Base-by-base conservation (phyloP, 371 early-diverging fungal genomes). In the Paraphysoderma sedebokerense region DNA sequence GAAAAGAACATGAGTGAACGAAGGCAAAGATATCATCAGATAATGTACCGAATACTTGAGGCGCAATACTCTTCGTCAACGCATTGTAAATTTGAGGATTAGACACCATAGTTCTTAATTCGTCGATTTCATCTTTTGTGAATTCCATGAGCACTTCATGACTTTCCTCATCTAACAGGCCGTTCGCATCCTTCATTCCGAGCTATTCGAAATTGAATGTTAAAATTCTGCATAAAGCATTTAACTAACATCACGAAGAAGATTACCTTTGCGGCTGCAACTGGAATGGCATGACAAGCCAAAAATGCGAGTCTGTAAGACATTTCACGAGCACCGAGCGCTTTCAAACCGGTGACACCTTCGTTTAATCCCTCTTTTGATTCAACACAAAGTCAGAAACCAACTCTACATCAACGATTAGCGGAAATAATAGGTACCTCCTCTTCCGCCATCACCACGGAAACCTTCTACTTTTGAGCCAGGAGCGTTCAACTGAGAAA, bases 241-340 rank as follows among this genome's bases (percentile, higher is more conserved):
- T 34, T 29, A 22, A 7, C 47, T 29, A 55, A 63, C 67, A 53
- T 59, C 51, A 15, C n/a, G 1, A 29, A 29, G 39, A 15, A 47
- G 8, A 12, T 11, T 20, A 9, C 51, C 45, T 6, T 6, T 22
- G 22, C 15, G 9, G 23, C 6, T 7, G 70, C 67, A 11, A 72
- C 67, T 24, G 78, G 69, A 34, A 76, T 79, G 11, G 84, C 82
- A 72, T 74, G 77, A 51, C 81, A 79, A n/a, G 85, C 92, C 48
- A 93, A 59, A 65, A 95, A 95, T 6, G 83, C 79, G 53, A 97
- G 60, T 54, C 81, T 79, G 61, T 95, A 92, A 23, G 88, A 85
- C 53, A 93, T 62, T 56, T 95, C 97, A 28, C 92, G 81, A 2
- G 79, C 85, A 53, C 95, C 95, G 11, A 92, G 68, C 3, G 85